These are phyloP conservation scores for Xylariaceae sp. DNA, from an alignment of 2,329 filamentous ascomycete species.

Conservation along the genomic window DNA sequence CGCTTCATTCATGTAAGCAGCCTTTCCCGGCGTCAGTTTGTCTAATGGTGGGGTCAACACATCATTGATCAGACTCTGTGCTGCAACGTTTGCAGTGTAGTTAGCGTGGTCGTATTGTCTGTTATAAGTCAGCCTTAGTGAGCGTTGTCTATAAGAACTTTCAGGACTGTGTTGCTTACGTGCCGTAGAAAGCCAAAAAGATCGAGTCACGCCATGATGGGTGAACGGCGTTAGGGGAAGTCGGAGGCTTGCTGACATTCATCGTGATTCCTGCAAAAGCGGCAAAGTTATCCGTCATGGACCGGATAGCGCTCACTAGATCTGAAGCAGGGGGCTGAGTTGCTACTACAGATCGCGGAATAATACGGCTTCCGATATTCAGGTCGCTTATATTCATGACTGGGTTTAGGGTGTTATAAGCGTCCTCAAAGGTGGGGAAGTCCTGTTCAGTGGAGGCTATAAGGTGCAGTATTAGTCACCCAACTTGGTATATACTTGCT, in stretches of 20 bases:
- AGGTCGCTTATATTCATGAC: conserved; percentile 19
- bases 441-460: neutral
- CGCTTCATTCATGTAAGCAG: too few relatives aligned
- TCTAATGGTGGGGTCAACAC: too few relatives aligned
- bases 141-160: neutral
- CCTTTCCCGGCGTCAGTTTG: too few relatives aligned
- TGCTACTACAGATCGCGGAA: conserved; percentile 20
- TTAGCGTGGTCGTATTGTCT: conserved; percentile 11
- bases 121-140: conserved; percentile 4
- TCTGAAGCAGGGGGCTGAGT: conserved; percentile 1
- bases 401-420: conserved; percentile 17
- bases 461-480: neutral
- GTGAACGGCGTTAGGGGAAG: too few relatives aligned
- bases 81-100: conserved; percentile 21
- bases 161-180: conserved; percentile 28
- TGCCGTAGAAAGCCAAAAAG: conserved; percentile 37
- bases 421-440: conserved; percentile 22
- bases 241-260: conserved; percentile 33
- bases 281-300: conserved; percentile 38
- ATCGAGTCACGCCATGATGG: conserved; percentile 42
- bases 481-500: neutral
- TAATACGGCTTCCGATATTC: conserved; percentile 25
- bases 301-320: conserved; percentile 40
- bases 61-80: conserved; percentile 35
- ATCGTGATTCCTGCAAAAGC: conserved; percentile 38